These are phyloP conservation scores for Leccinum pellstonianum DNA, from an alignment of 768 basidiomycete species.

Conservation along the genomic window DNA sequence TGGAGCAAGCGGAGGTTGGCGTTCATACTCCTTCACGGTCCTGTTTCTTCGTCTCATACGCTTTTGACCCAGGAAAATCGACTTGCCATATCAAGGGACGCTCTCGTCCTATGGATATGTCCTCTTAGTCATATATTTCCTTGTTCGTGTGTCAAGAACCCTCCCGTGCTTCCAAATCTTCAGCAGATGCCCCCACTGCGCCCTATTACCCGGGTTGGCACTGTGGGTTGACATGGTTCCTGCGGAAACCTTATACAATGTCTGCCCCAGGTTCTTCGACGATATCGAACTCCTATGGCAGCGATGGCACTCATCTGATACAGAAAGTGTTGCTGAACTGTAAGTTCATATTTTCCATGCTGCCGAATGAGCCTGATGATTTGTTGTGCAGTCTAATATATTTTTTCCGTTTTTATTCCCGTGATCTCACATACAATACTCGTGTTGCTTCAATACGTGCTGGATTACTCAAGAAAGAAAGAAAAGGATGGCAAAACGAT, in stretches of 20 bases:
- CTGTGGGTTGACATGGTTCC: slow-evolving; percentile 9
- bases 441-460: slow-evolving; percentile 89
- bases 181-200: slow-evolving; percentile 92
- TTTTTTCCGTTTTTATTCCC: slow-evolving; percentile 95
- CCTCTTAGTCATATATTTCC: slow-evolving; percentile 95
- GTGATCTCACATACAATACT: slow-evolving; percentile 89
- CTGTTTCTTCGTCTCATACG: not conserved
- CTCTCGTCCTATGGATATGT: slow-evolving; percentile 97
- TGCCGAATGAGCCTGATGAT: slow-evolving; percentile 6
- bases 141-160: slow-evolving; percentile 93
- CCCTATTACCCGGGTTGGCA: slow-evolving; percentile 70
- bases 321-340: slow-evolving; percentile 92
- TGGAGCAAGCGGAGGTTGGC: slow-evolving; percentile 91
- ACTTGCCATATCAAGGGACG: slow-evolving; percentile 96
- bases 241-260: slow-evolving; percentile 11
- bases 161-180: slow-evolving; percentile 92
- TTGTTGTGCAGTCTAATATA: slow-evolving; percentile 75
- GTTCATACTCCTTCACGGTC: not conserved
- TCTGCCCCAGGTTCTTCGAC: slow-evolving; percentile 80
- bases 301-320: slow-evolving; percentile 90
- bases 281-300: slow-evolving; percentile 90
- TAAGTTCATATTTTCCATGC: slow-evolving; percentile 37
- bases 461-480: slow-evolving; percentile 85
- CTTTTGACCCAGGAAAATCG: slow-evolving; percentile 76
- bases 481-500: slow-evolving; percentile 94